A percentile compares a stretch with the other conserved stretches of the same genome.
These are phyloP conservation scores for Mesembryanthemum crystallinum DNA, from an alignment of 148 eudicot species.

Conservation along the genomic window DNA sequence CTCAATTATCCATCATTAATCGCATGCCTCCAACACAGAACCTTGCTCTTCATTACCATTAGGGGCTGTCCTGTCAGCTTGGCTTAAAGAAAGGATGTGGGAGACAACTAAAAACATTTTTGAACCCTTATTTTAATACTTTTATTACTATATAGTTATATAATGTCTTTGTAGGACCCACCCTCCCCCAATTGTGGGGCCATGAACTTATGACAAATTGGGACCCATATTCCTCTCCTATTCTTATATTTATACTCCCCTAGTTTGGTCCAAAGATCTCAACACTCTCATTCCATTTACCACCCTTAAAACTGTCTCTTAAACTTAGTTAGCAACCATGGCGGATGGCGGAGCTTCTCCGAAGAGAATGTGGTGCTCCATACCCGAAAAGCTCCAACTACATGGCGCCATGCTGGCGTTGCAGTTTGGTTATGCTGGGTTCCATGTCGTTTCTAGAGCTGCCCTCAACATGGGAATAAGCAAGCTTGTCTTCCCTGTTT, in stretches of 20 bases:
- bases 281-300: conserved; percentile 22
- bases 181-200: conserved; percentile 29
- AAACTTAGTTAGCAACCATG: conserved; percentile 34
- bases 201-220: conserved; percentile 16
- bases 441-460: conserved; percentile 91
- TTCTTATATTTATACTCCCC: conserved; percentile 60
- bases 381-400: conserved; percentile 85
- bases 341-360: conserved; percentile 47
- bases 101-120: conserved; percentile 47
- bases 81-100: conserved; percentile 29
- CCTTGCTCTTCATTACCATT: conserved; percentile 39
- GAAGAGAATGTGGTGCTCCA: conserved; percentile 50
- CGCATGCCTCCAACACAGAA: conserved; percentile 56
- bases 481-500: conserved; percentile 90
- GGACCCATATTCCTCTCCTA: conserved; percentile 21
- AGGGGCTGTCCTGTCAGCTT: conserved; percentile 37
- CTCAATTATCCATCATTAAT: conserved; percentile 50
- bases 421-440: conserved; percentile 94
- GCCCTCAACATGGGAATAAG: conserved; percentile 98
- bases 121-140: neutral
- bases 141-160: conserved; percentile 18
- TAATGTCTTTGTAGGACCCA: conserved; percentile 29
- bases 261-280: conserved; percentile 28
- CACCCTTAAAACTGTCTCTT: neutral
- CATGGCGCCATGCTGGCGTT: conserved; percentile 80